Conservation (phyloP, 2,329 filamentous ascomycete species). For the Colletotrichum sidae region DNA sequence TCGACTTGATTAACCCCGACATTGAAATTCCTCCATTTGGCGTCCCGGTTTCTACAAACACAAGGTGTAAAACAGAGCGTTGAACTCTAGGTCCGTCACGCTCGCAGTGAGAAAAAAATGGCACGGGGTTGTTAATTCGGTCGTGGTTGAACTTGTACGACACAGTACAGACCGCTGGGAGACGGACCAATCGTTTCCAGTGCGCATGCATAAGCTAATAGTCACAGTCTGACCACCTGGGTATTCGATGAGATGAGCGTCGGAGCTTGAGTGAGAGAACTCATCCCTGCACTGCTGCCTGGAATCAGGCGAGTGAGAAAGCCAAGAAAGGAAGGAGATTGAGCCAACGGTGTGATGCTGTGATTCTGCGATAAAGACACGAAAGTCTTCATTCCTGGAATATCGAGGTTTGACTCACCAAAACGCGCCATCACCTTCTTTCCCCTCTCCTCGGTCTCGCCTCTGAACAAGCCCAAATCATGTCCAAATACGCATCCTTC, state of each 20-base stretch:
- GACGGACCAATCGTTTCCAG: background rate
- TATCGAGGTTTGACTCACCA: background rate
- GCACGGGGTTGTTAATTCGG: too few relatives aligned
- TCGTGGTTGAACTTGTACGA: too few relatives aligned
- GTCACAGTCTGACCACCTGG: too few relatives aligned
- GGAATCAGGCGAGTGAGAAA: background rate
- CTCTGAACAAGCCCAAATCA: background rate
- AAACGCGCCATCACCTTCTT: background rate
- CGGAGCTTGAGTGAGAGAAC: background rate
- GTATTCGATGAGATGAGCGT: background rate
- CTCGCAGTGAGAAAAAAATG: too few relatives aligned
- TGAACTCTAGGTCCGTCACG: too few relatives aligned
- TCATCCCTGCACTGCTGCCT: conserved; percentile 2
- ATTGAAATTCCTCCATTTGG: too few relatives aligned
- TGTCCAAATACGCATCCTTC: background rate
- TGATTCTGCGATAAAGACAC: background rate
- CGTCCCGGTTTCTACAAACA: too few relatives aligned
- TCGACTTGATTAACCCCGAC: too few relatives aligned
- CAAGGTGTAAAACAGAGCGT: too few relatives aligned
- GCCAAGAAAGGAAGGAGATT: background rate
- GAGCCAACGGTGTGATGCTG: background rate
- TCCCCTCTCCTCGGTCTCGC: too few relatives aligned
- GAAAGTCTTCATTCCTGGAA: background rate
- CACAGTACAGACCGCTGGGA: too few relatives aligned
- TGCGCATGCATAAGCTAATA: background rate